Base-by-base conservation (phyloP, 2,329 filamentous ascomycete species). In the Trichoderma endophyticum region DNA sequence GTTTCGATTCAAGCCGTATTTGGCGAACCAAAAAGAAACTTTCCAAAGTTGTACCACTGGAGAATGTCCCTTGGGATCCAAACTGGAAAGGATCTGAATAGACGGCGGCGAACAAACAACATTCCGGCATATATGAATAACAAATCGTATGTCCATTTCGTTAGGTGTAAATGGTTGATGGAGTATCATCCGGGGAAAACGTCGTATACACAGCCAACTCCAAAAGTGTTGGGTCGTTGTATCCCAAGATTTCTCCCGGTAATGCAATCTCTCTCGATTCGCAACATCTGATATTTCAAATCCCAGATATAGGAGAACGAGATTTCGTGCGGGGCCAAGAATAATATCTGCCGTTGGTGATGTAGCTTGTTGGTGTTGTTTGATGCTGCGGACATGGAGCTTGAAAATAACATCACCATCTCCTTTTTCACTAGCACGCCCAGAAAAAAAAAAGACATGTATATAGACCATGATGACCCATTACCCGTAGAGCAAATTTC, bases 51-150 rank as follows among this genome's bases (percentile, higher is more conserved):
- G 3, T 48, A n/a, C n/a, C 18, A n/a, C 7, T 48, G 8, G n/a
- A 48, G 18, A 9, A n/a, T n/a, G 18, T 39, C 36, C 36, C 2
- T 39, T 18, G 14, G 34, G 34, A 36, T 0, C 14, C 34, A 36
- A 7, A 36, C 14, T 36, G 0, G 34, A 36, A 1, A 36, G 0
- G 0, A 36, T 36, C 34, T 36, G 0, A 36, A 36, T 7, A 0
- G 34, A 15, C 34, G 34, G 39, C 39, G 6, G 7, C 39, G n/a
- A n/a, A 43, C 7, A 43, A 18, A 43, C 39, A 43, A 4, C 2
- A 43, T 0, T n/a, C 0, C 15, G 39, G 8, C 39, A 36, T 1
- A 36, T 14, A 36, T 36, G 34, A 36, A 36, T 6, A 36, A 36
- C 2, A 36, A 0, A 36, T 43, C 7, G 39, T 18, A n/a, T 43